A percentile compares a stretch with the other conserved stretches of the same genome.
These are phyloP conservation scores for Turritis glabra DNA, from an alignment of 345 rosid genomes.

Conservation along the genomic window DNA sequence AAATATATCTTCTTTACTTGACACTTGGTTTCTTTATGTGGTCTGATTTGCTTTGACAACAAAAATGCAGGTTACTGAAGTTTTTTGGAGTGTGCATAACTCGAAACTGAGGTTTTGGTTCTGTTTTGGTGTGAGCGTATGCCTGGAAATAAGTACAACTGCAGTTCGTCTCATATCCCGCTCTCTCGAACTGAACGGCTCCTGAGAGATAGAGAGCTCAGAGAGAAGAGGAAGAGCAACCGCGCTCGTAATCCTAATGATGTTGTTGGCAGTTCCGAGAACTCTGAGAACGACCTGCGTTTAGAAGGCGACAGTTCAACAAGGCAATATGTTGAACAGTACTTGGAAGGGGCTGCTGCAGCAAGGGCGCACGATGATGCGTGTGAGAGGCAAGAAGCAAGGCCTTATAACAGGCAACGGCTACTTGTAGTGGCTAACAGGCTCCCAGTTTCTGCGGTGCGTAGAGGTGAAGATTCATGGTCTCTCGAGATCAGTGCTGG, in stretches of 20 bases:
- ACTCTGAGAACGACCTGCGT: conserved; percentile 53
- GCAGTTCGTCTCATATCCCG: conserved; percentile 54
- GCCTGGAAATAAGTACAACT: conserved; percentile 92
- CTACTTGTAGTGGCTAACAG: conserved; percentile 97
- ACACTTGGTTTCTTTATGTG: conserved; percentile 32
- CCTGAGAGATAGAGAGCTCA: conserved; percentile 69
- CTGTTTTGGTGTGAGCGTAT: conserved; percentile 60
- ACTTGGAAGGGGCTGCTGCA: conserved; percentile 68
- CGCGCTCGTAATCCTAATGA: conserved; percentile 56
- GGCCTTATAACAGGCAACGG: conserved; percentile 72
- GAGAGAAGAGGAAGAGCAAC: conserved; percentile 66
- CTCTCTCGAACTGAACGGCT: conserved; percentile 72
- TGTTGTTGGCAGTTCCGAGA: conserved; percentile 46
- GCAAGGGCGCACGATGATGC: conserved; percentile 49
- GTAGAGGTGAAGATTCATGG: conserved; percentile 96
- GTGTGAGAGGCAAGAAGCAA: conserved; percentile 62
- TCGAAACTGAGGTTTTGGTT: conserved; percentile 38
- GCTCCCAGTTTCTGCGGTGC: conserved; percentile 93
- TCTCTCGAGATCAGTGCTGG: conserved; percentile 97
- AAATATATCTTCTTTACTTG: conserved; percentile 17
- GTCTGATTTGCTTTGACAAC: conserved; percentile 35
- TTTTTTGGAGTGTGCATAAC: conserved; percentile 34
- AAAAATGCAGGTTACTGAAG: conserved; percentile 60
- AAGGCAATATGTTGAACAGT: conserved; percentile 58
- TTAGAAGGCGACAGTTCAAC: conserved; percentile 54